phyloP scores from a whole-genome alignment of 352 stramenopile genomes.

The Ophiocytium majus region DNA sequence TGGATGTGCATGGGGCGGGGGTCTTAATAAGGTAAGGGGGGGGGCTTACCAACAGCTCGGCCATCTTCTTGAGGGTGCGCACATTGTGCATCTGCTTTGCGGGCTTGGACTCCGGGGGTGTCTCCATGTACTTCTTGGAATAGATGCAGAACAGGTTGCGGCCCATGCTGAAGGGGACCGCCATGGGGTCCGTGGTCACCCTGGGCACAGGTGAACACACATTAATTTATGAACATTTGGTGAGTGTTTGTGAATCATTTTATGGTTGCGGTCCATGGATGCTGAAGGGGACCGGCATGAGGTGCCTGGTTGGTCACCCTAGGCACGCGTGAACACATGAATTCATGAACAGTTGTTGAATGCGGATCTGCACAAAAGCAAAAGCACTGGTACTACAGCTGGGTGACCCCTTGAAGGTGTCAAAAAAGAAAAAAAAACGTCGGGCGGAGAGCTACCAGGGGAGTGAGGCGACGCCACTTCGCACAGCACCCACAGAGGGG shows the following conservation, averaged over 20 bases:
- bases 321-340: no score
- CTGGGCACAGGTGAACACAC: constrained; percentile 26
- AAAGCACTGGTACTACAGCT: no score
- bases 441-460: no score
- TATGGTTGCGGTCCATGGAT: constrained; percentile 60
- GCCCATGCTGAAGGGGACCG: constrained; percentile 62
- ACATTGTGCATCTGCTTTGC: constrained; percentile 60
- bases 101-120: constrained; percentile 53
- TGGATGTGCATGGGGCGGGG: no score
- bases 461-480: no score
- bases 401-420: no score
- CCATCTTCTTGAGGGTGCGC: constrained; percentile 54
- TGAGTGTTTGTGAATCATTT: no score
- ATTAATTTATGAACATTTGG: no score
- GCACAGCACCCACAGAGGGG: no score
- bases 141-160: constrained; percentile 60
- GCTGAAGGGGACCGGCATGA: constrained; percentile 60
- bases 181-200: constrained; percentile 59
- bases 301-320: constrained; percentile 59
- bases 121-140: constrained; percentile 63
- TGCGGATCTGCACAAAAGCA: no score
- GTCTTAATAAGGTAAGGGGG: not conserved
- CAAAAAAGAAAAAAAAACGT: no score
- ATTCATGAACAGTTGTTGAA: no score
- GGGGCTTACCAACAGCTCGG: constrained; percentile 51